Base-by-base conservation (phyloP, 441 rosid species). In the Corymbia calophylla region DNA sequence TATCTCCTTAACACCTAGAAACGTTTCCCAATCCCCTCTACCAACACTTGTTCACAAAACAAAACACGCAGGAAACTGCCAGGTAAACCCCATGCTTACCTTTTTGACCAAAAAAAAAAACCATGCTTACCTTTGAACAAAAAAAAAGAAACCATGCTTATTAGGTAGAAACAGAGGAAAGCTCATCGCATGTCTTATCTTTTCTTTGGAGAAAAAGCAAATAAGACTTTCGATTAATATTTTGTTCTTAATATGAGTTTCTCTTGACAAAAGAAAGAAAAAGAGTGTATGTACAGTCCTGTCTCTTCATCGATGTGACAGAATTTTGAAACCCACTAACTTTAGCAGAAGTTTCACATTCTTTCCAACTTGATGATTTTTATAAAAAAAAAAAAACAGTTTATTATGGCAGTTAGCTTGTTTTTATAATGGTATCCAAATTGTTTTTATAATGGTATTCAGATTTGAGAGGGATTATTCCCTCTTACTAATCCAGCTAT, bases 21-120 rank as follows among this genome's bases (percentile, higher is more conserved):
- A 58, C 0, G n/a, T 58, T 58, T 58, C 64, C n/a, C n/a, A 29
- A 58, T 27, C 64, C n/a, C 12, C 64, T 5, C 64, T 5, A 3
- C n/a, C n/a, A 58, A 58, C n/a, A 58, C n/a, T 58, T 25, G 64
- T 58, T 58, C 64, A 58, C 64, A 58, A 58, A 58, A 60, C 60
- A 56, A 56, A 56, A 56, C 60, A 56, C 60, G 5, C 27, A 21
- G 25, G 23, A 56, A 56, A 9, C 60, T 56, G 4, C 60, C 4
- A 56, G 27, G 12, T 56, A 56, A 56, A 56, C 25, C 60, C 60
- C 56, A 17, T 3, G 27, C 60, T 55, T 55, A 55, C 27, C 60
- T 55, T 55, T 0, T 55, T 0, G 0, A 55, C 60, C 60, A 1
- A 8, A 21, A 21, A 55, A 55, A 55, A 11, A 55, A 55, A 55